Evolutionary conservation across 768 basidiomycete genomes (phyloP), one percentile per base, ranked within the genome.

Genomic region (Russula virescens): DNA sequence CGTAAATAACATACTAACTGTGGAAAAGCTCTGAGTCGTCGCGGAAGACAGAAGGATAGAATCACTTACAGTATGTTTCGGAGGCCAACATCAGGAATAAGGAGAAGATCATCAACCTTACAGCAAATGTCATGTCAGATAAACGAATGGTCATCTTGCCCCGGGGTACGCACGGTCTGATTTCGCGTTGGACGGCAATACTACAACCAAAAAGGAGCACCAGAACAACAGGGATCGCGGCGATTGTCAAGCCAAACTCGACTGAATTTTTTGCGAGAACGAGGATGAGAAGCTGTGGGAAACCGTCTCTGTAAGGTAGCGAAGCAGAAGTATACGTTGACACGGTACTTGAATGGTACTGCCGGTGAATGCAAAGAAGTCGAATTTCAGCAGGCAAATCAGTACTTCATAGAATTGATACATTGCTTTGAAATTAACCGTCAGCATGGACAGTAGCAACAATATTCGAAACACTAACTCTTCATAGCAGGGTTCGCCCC

Each of bases 371-470:
- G 82, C 84, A 77, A 94, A 94, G 73, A 92, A 94, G 73, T 94
- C 91, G 72, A 94, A 91, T 72, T 92, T 94, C 68, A 94, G 82
- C 56, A 94, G 80, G 70, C 89, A 92, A 50, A 94, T 84, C 80
- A 92, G 83, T 68, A 94, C 83, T 75, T 94, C 88, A 70, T 94
- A 94, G 74, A 78, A 91, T 68, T 88, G 88, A 72, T 91, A 93
- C 91, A 94, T 94, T 35, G 81, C 91, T 93, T 65, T 56, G 65
- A 51, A n/a, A 25, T 54, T 46, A 49, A 68, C 28, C 5, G 23
- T 63, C 59, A 50, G 45, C 46, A 61, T 16, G 40, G 61, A 63
- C 53, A 64, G 53, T 54, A 5, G 58, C 34, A 10, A n/a, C 23
- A 43, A 51, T 11, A 21, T 11, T 9, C 11, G 43, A 25, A 56